phyloP scores from a whole-genome alignment of 2,329 filamentous ascomycete genomes.

The Septoria linicola region DNA sequence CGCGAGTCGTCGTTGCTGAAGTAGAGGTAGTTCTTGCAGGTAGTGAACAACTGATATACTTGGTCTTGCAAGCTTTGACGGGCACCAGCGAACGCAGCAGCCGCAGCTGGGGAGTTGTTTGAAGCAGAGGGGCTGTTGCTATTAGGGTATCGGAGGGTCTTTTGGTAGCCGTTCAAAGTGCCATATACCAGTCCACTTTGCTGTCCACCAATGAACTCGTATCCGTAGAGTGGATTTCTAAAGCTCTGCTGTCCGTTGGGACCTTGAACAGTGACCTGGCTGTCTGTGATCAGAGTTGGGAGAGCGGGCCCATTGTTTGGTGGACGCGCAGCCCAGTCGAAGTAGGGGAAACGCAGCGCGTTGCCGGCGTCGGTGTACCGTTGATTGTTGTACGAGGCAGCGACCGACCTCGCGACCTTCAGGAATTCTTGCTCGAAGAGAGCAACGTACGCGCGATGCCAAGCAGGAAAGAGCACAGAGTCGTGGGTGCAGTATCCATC shows the following conservation, averaged over 20 bases:
- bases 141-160: constrained; percentile 30
- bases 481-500: constrained; percentile 33
- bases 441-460: constrained; percentile 33
- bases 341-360: constrained; percentile 32
- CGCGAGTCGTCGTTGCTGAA: constrained; percentile 31
- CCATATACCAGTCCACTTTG: constrained; percentile 23
- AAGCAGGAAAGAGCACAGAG: constrained; percentile 31
- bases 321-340: constrained; percentile 32
- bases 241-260: constrained; percentile 25
- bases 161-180: constrained; percentile 27
- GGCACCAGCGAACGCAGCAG: constrained; percentile 22
- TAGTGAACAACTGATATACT: constrained; percentile 31
- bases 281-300: constrained; percentile 27
- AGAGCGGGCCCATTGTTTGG: constrained; percentile 16
- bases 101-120: constrained; percentile 19
- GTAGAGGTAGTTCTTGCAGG: constrained; percentile 28
- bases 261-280: constrained; percentile 26
- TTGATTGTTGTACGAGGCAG: constrained; percentile 18
- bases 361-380: constrained; percentile 26
- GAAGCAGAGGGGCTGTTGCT: constrained; percentile 23
- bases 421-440: constrained; percentile 33
- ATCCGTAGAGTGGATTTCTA: constrained; percentile 34
- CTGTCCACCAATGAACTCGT: constrained; percentile 26
- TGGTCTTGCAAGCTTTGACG: constrained; percentile 29
- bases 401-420: constrained; percentile 24